phyloP scores from a whole-genome alignment of 2,329 filamentous ascomycete species.

The Paracoccidioides brasiliensis region DNA sequence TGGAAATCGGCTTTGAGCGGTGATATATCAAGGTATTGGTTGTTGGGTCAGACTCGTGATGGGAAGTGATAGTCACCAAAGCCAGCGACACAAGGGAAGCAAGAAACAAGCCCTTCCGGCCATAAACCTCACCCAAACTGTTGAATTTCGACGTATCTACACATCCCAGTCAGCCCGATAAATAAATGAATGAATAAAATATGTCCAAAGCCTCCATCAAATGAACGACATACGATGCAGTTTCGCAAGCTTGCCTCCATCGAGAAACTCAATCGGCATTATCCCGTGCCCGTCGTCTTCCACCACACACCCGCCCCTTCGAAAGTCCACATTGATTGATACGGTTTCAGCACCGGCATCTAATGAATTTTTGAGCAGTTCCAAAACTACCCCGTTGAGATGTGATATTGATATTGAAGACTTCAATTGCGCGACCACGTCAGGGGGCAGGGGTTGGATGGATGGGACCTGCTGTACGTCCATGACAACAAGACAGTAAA shows the following conservation, averaged over 20 bases:
- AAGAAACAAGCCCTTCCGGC: constrained; percentile 61
- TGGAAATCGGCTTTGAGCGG: constrained; percentile 51
- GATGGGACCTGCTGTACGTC: constrained; percentile 4
- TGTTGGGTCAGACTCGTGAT: constrained; percentile 37
- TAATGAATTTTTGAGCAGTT: constrained; percentile 69
- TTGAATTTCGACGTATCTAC: constrained; percentile 68
- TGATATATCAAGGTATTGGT: constrained; percentile 56
- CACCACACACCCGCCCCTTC: constrained; percentile 60
- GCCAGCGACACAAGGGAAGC: constrained; percentile 64
- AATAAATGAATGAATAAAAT: not conserved
- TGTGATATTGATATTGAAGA: constrained; percentile 71
- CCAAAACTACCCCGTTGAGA: constrained; percentile 56
- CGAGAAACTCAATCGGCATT: constrained; percentile 54
- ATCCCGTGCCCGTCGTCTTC: constrained; percentile 83
- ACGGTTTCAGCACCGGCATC: constrained; percentile 63
- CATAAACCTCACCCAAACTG: constrained; percentile 39
- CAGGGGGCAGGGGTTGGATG: constrained; percentile 57
- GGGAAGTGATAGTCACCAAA: constrained; percentile 63
- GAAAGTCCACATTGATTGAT: constrained; percentile 59
- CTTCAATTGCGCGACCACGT: constrained; percentile 65
- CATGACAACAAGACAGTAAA: not conserved
- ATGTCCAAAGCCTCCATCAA: not conserved
- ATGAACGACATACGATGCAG: constrained; percentile 49
- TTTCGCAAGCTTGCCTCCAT: constrained; percentile 57
- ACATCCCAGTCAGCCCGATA: not conserved